These are phyloP conservation scores for Bisporella sp. DNA, from an alignment of 2,329 filamentous ascomycete species.

Conservation along the genomic window DNA sequence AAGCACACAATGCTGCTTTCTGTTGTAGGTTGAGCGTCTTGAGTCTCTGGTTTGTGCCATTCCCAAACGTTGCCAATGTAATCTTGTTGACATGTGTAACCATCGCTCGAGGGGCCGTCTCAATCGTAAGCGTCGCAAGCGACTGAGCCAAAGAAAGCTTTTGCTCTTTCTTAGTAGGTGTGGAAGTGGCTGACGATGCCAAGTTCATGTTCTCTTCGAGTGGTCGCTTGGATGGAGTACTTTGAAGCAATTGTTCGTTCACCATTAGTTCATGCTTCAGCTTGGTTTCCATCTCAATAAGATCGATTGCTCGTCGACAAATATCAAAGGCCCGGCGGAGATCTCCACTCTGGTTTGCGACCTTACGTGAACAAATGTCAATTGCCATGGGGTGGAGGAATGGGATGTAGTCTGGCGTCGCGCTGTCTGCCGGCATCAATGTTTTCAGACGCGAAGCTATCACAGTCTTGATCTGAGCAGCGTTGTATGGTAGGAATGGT, in stretches of 20 bases:
- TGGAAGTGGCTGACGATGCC: slow-evolving; percentile 41
- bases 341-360: slow-evolving; percentile 89
- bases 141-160: slow-evolving; percentile 39
- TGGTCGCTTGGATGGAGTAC: slow-evolving; percentile 67
- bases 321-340: slow-evolving; percentile 94
- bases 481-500: slow-evolving; percentile 88
- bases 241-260: slow-evolving; percentile 46
- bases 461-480: slow-evolving; percentile 78
- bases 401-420: slow-evolving; percentile 58
- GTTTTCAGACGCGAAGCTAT: slow-evolving; percentile 77
- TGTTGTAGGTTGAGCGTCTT: slow-evolving; percentile 90
- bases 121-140: slow-evolving; percentile 54
- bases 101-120: slow-evolving; percentile 79
- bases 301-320: slow-evolving; percentile 79
- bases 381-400: slow-evolving; percentile 93
- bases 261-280: slow-evolving; percentile 61
- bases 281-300: slow-evolving; percentile 79
- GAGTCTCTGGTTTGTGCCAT: slow-evolving; percentile 78
- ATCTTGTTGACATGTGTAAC: slow-evolving; percentile 90
- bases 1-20: slow-evolving; percentile 85
- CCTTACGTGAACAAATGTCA: slow-evolving; percentile 89
- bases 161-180: slow-evolving; percentile 28
- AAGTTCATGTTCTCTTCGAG: slow-evolving; percentile 78
- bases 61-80: slow-evolving; percentile 82
- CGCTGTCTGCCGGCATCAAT: slow-evolving; percentile 52